These are phyloP conservation scores for Beauveria medogensis DNA, from an alignment of 2,329 filamentous ascomycete genomes.

Conservation along the genomic window DNA sequence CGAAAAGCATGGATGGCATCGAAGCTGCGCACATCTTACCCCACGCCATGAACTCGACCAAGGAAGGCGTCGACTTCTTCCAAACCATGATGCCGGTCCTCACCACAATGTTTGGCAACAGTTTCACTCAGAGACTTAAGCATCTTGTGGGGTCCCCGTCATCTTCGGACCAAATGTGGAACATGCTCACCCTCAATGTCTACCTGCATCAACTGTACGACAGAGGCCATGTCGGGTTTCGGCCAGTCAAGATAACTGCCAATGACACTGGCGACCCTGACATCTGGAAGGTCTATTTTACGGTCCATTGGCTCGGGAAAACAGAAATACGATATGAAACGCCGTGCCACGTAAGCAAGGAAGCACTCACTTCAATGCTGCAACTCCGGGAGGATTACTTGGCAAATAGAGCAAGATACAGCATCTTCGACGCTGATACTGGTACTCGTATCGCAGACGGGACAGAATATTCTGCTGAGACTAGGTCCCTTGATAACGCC, in stretches of 20 bases:
- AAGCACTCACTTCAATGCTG: no score
- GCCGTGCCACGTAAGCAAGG: no score
- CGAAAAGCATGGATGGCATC: background rate
- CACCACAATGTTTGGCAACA: background rate
- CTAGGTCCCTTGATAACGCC: background rate
- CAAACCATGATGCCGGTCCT: background rate
- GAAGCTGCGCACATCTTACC: background rate
- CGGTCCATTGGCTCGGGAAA: background rate
- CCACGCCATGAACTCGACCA: background rate
- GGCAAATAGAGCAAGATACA: background rate
- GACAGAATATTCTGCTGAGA: background rate
- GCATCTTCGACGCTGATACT: background rate
- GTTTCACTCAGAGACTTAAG: background rate
- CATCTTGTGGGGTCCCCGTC: background rate
- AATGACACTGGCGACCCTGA: background rate
- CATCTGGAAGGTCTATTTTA: background rate
- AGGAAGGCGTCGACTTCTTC: background rate
- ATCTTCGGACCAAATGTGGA: background rate
- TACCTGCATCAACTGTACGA: background rate
- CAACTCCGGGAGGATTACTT: no score
- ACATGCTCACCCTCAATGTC: background rate
- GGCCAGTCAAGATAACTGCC: background rate
- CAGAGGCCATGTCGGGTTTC: background rate
- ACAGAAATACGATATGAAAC: background rate
- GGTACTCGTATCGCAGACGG: background rate